Evolutionary conservation across 73 alveolate species (phyloP).

Genomic region (Stentor coeruleus): DNA sequence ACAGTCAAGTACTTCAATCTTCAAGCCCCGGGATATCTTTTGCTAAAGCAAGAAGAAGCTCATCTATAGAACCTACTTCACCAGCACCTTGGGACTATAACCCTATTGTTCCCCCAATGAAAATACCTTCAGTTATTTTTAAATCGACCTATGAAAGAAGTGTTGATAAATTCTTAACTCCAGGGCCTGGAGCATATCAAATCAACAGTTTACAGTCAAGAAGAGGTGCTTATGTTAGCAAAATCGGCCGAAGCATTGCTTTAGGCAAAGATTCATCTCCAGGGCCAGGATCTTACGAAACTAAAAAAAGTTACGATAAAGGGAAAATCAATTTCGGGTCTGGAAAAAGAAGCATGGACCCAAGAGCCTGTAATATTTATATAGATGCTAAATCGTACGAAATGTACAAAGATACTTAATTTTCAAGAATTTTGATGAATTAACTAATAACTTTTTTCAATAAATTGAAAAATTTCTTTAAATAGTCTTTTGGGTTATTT

Average conservation of each 20-base stretch:
- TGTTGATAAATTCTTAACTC: not conserved
- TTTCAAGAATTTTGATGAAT: not conserved
- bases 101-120: not conserved
- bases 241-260: not conserved
- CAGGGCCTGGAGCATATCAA: constrained; percentile 7
- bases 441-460: not conserved
- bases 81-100: constrained; percentile 7
- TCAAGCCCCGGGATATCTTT: not conserved
- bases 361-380: not conserved
- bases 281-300: constrained; percentile 16
- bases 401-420: not conserved
- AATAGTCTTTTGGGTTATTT: not conserved
- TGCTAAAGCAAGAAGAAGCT: not conserved
- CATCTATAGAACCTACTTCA: not conserved
- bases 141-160: not conserved
- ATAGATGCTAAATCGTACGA: constrained; percentile 6
- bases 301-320: not conserved
- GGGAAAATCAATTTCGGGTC: not conserved
- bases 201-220: not conserved
- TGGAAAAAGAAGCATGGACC: not conserved
- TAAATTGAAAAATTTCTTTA: not conserved
- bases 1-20: not conserved
- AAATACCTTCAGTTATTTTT: constrained; percentile 1
- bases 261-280: not conserved
- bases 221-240: not conserved